Conservation (phyloP, 805 yeast genomes). For the Wickerhamiella nectarea region DNA sequence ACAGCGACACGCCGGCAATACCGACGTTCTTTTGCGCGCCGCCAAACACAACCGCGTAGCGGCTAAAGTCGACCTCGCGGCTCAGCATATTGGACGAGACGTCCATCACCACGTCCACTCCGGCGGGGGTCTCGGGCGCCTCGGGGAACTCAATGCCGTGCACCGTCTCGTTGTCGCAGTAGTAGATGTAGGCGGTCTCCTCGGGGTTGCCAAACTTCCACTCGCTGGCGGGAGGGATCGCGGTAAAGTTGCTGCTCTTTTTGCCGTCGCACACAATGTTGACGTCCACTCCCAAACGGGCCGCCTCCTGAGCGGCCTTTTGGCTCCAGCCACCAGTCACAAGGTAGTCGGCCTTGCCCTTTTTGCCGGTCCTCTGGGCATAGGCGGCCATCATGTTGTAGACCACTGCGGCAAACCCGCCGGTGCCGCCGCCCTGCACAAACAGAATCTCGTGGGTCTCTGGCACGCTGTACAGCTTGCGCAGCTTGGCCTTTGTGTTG, state of each 20-base stretch:
- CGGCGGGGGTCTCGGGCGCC: slow-evolving; percentile 42
- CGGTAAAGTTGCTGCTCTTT: slow-evolving; percentile 41
- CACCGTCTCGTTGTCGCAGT: slow-evolving; percentile 96
- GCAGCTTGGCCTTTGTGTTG: slow-evolving; percentile 55
- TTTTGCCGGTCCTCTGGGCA: slow-evolving; percentile 56
- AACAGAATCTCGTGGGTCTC: slow-evolving; percentile 90
- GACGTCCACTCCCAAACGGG: slow-evolving; percentile 63
- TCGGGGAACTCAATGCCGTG: slow-evolving; percentile 78
- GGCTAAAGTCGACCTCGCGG: slow-evolving; percentile 61
- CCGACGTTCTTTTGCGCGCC: slow-evolving; percentile 99
- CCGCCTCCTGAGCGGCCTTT: slow-evolving; percentile 78
- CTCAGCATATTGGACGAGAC: slow-evolving; percentile 89
- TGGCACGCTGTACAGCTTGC: slow-evolving; percentile 57
- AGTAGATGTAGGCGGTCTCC: slow-evolving; percentile 74
- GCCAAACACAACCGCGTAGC: slow-evolving; percentile 83
- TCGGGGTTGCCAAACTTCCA: slow-evolving; percentile 47
- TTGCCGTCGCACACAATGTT: slow-evolving; percentile 57
- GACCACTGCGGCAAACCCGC: slow-evolving; percentile 81
- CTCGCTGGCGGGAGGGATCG: slow-evolving; percentile 48
- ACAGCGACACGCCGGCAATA: slow-evolving; percentile 85
- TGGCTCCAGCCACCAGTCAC: slow-evolving; percentile 92
- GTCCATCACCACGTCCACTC: slow-evolving; percentile 79
- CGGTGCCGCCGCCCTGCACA: slow-evolving; percentile 96
- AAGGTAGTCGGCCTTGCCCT: slow-evolving; percentile 72
- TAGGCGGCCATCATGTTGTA: slow-evolving; percentile 67